These are phyloP conservation scores for Diaporthe amygdali DNA, from an alignment of 2,329 filamentous ascomycete genomes.

Conservation along the genomic window DNA sequence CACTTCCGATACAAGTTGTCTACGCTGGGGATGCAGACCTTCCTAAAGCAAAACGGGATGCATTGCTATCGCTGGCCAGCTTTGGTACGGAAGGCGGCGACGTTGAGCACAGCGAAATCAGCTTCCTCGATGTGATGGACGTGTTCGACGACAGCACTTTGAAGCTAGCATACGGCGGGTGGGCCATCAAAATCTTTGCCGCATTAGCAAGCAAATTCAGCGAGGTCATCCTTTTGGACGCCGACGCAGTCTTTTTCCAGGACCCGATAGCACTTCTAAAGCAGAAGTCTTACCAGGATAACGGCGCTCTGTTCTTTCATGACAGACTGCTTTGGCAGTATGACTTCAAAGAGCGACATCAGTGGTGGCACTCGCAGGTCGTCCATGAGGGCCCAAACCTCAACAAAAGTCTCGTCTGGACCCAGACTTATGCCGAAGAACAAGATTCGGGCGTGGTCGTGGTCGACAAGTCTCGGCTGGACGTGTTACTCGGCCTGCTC, in stretches of 20 bases:
- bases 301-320: conserved; percentile 45
- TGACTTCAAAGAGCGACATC: conserved; percentile 37
- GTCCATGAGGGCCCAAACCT: conserved; percentile 38
- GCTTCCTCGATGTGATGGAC: conserved; percentile 38
- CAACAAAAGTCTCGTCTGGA: conserved; percentile 42
- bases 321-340: conserved; percentile 46
- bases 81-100: conserved; percentile 16
- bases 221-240: conserved; percentile 44
- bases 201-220: conserved; percentile 41
- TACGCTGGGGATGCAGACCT: conserved; percentile 43
- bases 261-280: conserved; percentile 38
- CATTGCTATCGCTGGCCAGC: conserved; percentile 25
- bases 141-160: conserved; percentile 40
- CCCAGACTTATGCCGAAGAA: conserved; percentile 45
- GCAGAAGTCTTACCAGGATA: conserved; percentile 37
- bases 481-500: conserved; percentile 44
- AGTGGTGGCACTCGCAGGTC: conserved; percentile 45
- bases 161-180: conserved; percentile 37
- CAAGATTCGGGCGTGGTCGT: conserved; percentile 47
- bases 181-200: conserved; percentile 49
- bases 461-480: conserved; percentile 43
- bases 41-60: conserved; percentile 29
- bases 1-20: conserved; percentile 41
- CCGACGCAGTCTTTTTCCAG: conserved; percentile 46
- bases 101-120: conserved; percentile 27